Evolutionary conservation across 768 basidiomycete species (phyloP), one percentile per base, ranked within the genome.

Genomic region (Lactarius hengduanensis): DNA sequence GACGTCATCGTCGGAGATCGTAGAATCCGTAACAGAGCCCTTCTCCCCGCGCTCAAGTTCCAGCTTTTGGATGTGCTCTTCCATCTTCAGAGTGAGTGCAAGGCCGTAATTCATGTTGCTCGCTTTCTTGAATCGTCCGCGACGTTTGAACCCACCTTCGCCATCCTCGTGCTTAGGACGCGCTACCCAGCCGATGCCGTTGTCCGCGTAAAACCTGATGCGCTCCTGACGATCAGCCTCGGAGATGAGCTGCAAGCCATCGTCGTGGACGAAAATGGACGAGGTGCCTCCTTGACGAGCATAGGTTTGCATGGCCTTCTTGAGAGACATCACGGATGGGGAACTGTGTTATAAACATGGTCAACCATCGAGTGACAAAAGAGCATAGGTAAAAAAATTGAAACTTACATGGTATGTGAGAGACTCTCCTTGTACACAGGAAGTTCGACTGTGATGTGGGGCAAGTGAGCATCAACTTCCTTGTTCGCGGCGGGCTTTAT

Each of bases 121-220:
- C 0, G 93, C 93, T 77, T 96, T 96, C 81, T 96, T 96, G 82
- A 96, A 96, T 18, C 92, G 84, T 47, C 92, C 93, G 36, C 91
- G 90, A 55, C 92, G 89, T 67, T 89, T 83, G 80, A 85, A 92
- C 1, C 89, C 91, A 73, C 86, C 85, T 18, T 84, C 77, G 1
- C 77, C 74, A 69, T 77, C 77, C 43, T 83, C 83, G 74, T 93
- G 91, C 64, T 81, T 80, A 0, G 92, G 92, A 50, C 92, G 86
- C 30, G 93, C 91, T 66, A 92, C 87, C 84, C 88, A 94, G 16
- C 89, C 92, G 70, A 94, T 90, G 73, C 86, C 85, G 72, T 90
- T 86, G 70, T 89, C 83, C 3, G 84, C 81, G 72, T 95, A 95
- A 78, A 91, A 94, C 32, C 80, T 76, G 59, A 89, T 84, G 50